Evolutionary conservation across 2,329 filamentous ascomycete genomes (phyloP), one percentile per base, ranked within the genome.

Genomic region (Alternaria sp.): DNA sequence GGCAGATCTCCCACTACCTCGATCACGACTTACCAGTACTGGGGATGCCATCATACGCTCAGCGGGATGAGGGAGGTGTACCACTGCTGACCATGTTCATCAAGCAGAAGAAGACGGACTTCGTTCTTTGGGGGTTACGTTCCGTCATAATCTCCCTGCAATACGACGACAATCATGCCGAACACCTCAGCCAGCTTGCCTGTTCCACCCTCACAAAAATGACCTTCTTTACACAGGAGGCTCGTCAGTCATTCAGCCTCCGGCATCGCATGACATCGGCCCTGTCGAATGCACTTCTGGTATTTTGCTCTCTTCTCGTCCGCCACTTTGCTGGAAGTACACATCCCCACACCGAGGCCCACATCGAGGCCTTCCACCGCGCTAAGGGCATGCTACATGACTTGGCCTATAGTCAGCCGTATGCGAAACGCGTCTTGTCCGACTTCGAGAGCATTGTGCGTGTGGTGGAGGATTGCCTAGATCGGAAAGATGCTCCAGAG

Each of bases 51-150:
- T 47, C 63, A 19, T 47, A 61, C 28, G 19, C 21, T 8, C 60
- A 54, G 47, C 25, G 50, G 19, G 47, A 10, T 5, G 43, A 13
- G 13, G 44, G 17, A 3, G 21, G 23, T 7, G 23, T 45, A 25
- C 15, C 46, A 32, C n/a, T 40, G 21, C 43, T 56, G 13, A 61
- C 62, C 9, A 19, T 43, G 12, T 61, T 73, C 23, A 30, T 76
- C 9, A 55, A 64, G 8, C 65, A 69, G 23, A 69, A 67, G 56
- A 62, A 73, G 49, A 63, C 70, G 17, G 68, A 73, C 32, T 64
- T 77, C 28, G 63, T 69, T 13, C 65, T 81, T 28, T 62, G 73
- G 17, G 64, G 75, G 44, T 50, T 67, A 44, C 69, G 77, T 15
- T 58, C 67, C 52, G 62, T 50, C 45, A 63, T 78, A 65, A 62